A percentile compares a stretch with the other conserved stretches of the same genome.
phyloP scores from a whole-genome alignment of 2,329 filamentous ascomycete genomes.

The Pochonia chlamydosporia region DNA sequence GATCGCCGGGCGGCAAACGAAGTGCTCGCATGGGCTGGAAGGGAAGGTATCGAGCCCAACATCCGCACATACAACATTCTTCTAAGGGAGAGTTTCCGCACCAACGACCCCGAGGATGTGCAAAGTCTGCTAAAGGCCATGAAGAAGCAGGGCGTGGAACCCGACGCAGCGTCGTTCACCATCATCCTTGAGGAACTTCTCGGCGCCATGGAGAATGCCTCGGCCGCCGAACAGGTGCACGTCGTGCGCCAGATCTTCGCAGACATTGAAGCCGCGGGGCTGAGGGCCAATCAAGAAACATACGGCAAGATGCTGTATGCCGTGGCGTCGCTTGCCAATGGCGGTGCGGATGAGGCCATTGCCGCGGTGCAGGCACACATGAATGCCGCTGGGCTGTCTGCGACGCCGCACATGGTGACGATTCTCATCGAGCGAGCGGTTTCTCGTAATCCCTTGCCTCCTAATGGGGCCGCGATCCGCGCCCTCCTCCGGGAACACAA shows the following conservation, averaged over 20 bases:
- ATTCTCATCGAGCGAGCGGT: constrained; percentile 67
- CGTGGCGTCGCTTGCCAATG: constrained; percentile 27
- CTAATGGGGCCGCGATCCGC: constrained; percentile 44
- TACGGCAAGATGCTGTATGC: constrained; percentile 66
- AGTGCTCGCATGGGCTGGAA: constrained; percentile 54
- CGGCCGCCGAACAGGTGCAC: constrained; percentile 43
- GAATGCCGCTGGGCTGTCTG: constrained; percentile 41
- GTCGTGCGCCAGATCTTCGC: constrained; percentile 49
- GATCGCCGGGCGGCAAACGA: constrained; percentile 43
- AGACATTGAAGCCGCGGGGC: constrained; percentile 50
- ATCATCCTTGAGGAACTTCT: constrained; percentile 61
- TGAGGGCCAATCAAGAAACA: constrained; percentile 54
- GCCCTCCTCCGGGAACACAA: constrained; percentile 53
- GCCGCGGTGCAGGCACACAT: constrained; percentile 60
- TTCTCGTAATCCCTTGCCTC: constrained; percentile 48
- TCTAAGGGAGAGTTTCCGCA: constrained; percentile 53
- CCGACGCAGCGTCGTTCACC: constrained; percentile 67
- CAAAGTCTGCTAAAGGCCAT: constrained; percentile 52
- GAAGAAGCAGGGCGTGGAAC: constrained; percentile 45
- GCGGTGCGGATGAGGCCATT: constrained; percentile 42
- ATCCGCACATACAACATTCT: constrained; percentile 63
- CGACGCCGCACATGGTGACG: constrained; percentile 65
- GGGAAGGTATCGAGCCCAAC: constrained; percentile 49
- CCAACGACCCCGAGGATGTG: constrained; percentile 40
- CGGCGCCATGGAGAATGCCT: constrained; percentile 30